Evolutionary conservation across 257 asterid species (phyloP).

Genomic region (Fraxinus americana): DNA sequence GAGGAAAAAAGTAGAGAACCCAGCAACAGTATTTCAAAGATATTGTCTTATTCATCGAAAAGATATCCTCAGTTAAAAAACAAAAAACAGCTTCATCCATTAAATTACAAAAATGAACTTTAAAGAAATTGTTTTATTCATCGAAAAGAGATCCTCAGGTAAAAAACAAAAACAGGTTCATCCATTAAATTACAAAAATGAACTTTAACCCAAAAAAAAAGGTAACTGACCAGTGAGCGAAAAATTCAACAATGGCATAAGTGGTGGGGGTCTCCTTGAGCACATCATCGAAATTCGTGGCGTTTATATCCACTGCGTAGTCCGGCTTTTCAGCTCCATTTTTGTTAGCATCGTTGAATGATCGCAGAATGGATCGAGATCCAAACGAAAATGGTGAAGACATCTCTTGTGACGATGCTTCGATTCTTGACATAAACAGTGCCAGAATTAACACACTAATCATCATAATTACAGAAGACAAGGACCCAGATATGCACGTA

Average conservation of each 20-base stretch:
- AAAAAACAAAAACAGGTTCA: background rate
- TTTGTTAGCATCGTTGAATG: slow-evolving; percentile 33
- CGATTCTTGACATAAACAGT: slow-evolving; percentile 32
- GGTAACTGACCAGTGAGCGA: slow-evolving; percentile 74
- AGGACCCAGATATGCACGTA: slow-evolving; percentile 6
- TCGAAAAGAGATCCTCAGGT: background rate
- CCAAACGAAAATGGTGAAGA: slow-evolving; percentile 40
- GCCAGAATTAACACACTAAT: slow-evolving; percentile 37
- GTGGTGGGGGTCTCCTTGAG: slow-evolving; percentile 71
- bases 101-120: background rate
- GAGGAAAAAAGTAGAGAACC: background rate
- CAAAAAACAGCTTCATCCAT: background rate
- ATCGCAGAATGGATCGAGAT: slow-evolving; percentile 72
- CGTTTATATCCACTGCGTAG: slow-evolving; percentile 70
- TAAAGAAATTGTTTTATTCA: background rate
- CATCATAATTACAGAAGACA: slow-evolving; percentile 30
- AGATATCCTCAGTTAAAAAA: background rate
- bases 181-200: background rate
- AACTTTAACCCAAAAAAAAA: background rate
- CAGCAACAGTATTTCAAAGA: background rate
- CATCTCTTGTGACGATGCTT: slow-evolving; percentile 28
- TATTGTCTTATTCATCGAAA: background rate
- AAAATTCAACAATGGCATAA: slow-evolving; percentile 81
- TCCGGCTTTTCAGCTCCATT: slow-evolving; percentile 40
- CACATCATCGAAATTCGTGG: slow-evolving; percentile 67